Conservation (phyloP, 2,329 filamentous ascomycete species). For the Pseudocercospora eumusae region DNA sequence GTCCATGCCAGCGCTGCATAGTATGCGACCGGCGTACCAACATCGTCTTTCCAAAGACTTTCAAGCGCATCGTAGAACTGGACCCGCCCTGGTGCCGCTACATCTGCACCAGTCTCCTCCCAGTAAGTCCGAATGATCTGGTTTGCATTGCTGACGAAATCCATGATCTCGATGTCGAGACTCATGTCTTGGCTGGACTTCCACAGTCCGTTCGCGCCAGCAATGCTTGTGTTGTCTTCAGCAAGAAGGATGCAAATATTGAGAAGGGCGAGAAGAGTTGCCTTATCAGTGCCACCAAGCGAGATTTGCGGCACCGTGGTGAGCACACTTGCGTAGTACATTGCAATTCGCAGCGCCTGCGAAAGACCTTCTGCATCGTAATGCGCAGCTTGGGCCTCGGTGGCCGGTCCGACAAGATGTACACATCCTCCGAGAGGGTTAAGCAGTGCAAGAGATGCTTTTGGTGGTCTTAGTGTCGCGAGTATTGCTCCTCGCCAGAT, state of each 20-base stretch:
- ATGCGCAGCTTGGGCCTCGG: slow-evolving; percentile 25
- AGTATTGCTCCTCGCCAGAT: slow-evolving; percentile 67
- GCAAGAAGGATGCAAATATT: slow-evolving; percentile 58
- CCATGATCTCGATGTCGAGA: slow-evolving; percentile 55
- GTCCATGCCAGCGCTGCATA: slow-evolving; percentile 47
- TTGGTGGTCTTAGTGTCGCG: slow-evolving; percentile 57
- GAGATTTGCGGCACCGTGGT: slow-evolving; percentile 36
- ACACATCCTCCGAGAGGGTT: slow-evolving; percentile 71
- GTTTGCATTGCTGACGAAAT: slow-evolving; percentile 56
- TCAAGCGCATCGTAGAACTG: slow-evolving; percentile 18
- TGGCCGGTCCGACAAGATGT: slow-evolving; percentile 57
- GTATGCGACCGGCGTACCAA: slow-evolving; percentile 38
- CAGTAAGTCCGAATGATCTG: slow-evolving; percentile 48
- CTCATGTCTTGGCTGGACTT: slow-evolving; percentile 41
- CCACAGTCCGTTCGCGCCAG: slow-evolving; percentile 58
- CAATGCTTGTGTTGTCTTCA: slow-evolving; percentile 61
- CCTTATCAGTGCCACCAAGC: slow-evolving; percentile 37
- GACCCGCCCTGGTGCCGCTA: background rate
- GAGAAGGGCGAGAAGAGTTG: slow-evolving; percentile 53
- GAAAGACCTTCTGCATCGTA: slow-evolving; percentile 69
- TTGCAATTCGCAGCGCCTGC: slow-evolving; percentile 71
- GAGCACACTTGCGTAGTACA: slow-evolving; percentile 67
- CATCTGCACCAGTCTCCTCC: slow-evolving; percentile 16
- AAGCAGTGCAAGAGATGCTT: slow-evolving; percentile 70
- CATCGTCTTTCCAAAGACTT: slow-evolving; percentile 11